Conservation (phyloP, 2,329 filamentous ascomycete genomes). For the Cryphonectria parasitica region DNA sequence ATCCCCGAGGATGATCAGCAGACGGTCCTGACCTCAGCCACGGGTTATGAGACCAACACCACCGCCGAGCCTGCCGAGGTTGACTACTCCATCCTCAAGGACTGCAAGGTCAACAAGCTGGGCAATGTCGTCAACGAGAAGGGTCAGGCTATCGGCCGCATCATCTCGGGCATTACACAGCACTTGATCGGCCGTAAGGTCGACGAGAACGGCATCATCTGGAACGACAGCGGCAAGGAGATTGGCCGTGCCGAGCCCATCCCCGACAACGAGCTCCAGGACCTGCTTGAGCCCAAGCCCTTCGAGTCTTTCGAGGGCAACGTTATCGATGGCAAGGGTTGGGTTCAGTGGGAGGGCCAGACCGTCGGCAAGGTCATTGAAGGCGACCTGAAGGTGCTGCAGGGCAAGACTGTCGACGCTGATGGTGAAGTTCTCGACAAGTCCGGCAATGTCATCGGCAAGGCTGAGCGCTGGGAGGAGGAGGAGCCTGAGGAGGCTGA, state of each 20-base stretch:
- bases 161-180: conserved; percentile 66
- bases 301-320: conserved; percentile 64
- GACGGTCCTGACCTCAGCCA: conserved; percentile 22
- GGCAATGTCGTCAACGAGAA: conserved; percentile 61
- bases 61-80: conserved; percentile 40
- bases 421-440: conserved; percentile 72
- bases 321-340: conserved; percentile 56
- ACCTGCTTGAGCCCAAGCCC: conserved; percentile 49
- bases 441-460: conserved; percentile 68
- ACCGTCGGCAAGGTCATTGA: conserved; percentile 65
- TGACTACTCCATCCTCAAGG: conserved; percentile 56
- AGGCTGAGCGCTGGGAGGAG: conserved; percentile 69
- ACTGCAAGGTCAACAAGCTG: conserved; percentile 61
- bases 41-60: conserved; percentile 23
- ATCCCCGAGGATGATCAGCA: conserved; percentile 26
- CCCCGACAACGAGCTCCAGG: conserved; percentile 57
- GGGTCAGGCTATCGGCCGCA: conserved; percentile 60
- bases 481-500: conserved; percentile 48
- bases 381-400: conserved; percentile 65
- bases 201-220: conserved; percentile 71
- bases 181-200: conserved; percentile 66
- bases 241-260: conserved; percentile 70
- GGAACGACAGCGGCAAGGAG: conserved; percentile 70
- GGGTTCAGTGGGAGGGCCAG: conserved; percentile 54
- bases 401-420: conserved; percentile 68